Evolutionary conservation across 768 basidiomycete species (phyloP).

Genomic region (Leccinum truebloodii): DNA sequence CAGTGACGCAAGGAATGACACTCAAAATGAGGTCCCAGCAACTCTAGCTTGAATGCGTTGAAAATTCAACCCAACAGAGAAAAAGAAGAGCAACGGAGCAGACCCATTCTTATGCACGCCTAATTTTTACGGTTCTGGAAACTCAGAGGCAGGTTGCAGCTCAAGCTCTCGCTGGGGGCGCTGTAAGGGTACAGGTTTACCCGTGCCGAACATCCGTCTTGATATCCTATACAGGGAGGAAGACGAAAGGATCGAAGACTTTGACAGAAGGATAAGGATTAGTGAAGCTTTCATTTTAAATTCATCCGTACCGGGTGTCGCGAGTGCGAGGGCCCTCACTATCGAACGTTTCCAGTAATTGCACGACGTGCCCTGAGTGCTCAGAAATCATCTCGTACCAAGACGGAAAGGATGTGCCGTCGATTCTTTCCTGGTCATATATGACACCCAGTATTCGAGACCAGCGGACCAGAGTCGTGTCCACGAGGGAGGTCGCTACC

Average conservation of each 20-base stretch:
- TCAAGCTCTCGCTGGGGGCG: conserved; percentile 25
- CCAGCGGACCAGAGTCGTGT: too few relatives aligned
- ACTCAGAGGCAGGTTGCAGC: conserved; percentile 31
- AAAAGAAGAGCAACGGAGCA: too few relatives aligned
- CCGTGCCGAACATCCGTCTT: conserved; percentile 28
- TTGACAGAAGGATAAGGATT: conserved; percentile 14
- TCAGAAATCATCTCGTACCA: conserved; percentile 24
- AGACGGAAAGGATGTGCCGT: conserved; percentile 60
- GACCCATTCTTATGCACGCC: too few relatives aligned
- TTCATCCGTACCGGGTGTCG: too few relatives aligned
- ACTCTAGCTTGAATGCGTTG: too few relatives aligned
- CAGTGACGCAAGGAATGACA: too few relatives aligned
- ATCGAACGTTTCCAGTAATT: conserved; percentile 19
- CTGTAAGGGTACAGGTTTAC: conserved; percentile 10
- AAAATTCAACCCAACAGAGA: too few relatives aligned
- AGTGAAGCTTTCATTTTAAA: conserved; percentile 13
- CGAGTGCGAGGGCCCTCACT: too few relatives aligned
- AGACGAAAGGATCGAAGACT: conserved; percentile 35
- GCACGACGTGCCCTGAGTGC: not conserved
- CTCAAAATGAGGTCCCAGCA: too few relatives aligned
- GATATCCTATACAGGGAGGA: conserved; percentile 35
- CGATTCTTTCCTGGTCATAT: conserved; percentile 57
- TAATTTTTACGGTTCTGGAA: conserved; percentile 6
- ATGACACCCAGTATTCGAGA: conserved; percentile 41
- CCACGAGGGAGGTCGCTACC: too few relatives aligned